Percentiles rank a stretch among this genome's conserved stretches.
These are phyloP conservation scores for Aureobasidium zeae DNA, from an alignment of 2,329 filamentous ascomycete species.

Conservation along the genomic window DNA sequence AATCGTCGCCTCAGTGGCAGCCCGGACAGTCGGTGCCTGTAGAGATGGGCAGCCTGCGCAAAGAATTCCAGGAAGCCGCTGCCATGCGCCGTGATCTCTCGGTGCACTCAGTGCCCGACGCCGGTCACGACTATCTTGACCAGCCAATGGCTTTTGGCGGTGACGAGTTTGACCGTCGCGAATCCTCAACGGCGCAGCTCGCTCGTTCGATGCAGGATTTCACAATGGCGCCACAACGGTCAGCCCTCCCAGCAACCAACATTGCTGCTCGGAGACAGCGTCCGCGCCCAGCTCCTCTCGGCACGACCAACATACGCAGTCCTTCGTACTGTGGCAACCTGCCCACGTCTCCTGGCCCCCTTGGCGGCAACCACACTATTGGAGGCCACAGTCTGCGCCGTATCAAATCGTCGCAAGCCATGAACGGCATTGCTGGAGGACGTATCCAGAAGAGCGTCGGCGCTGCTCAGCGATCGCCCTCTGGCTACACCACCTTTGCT, in stretches of 20 bases:
- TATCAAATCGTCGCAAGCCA: conserved; percentile 40
- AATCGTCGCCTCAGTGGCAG: conserved; percentile 27
- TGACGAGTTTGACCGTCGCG: conserved; percentile 25
- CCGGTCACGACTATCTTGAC: conserved; percentile 19
- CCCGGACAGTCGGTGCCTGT: conserved; percentile 30
- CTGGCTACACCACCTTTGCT: conserved; percentile 39
- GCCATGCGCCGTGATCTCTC: conserved; percentile 17
- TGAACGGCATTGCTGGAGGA: conserved; percentile 33
- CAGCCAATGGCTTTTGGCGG: conserved; percentile 27
- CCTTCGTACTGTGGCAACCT: conserved; percentile 34
- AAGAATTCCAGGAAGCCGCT: conserved; percentile 26
- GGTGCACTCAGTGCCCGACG: conserved; percentile 12
- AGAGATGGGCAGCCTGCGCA: conserved; percentile 26
- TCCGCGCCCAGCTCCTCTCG: conserved; percentile 32
- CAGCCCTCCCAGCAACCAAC: conserved; percentile 26
- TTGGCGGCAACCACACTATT: conserved; percentile 35
- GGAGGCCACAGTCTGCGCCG: conserved; percentile 36
- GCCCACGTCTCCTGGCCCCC: conserved; percentile 30
- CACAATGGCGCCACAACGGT: conserved; percentile 26
- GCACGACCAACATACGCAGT: conserved; percentile 32
- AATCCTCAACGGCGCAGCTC: conserved; percentile 26
- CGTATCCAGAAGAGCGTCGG: conserved; percentile 40
- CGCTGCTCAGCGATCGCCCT: conserved; percentile 40
- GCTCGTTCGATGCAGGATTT: conserved; percentile 30
- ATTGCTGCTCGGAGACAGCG: conserved; percentile 35